Evolutionary conservation across 2,329 filamentous ascomycete genomes (phyloP).

Genomic region (Xylariales sp.): DNA sequence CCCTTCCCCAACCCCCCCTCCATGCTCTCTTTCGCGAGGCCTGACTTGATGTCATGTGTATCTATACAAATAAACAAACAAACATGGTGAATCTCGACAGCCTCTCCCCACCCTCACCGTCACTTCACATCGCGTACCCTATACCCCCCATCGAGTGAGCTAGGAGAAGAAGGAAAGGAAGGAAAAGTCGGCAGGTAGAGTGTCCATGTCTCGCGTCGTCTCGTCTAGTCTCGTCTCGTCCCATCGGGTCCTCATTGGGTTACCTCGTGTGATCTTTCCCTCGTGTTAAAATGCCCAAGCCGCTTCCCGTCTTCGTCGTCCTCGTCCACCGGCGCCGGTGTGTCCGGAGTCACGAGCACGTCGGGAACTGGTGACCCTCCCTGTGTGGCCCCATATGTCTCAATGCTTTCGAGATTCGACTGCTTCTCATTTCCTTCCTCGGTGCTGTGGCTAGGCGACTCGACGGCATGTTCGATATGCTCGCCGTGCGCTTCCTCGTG

Average conservation of each 20-base stretch:
- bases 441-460: constrained; percentile 29
- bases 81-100: constrained; percentile 10
- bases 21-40: constrained; percentile 3
- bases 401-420: constrained; percentile 41
- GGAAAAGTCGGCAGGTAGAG: constrained; percentile 14
- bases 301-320: constrained; percentile 56
- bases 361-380: constrained; percentile 53
- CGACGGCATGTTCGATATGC: constrained; percentile 50
- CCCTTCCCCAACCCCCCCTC: not conserved
- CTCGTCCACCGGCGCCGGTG: constrained; percentile 54
- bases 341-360: constrained; percentile 63
- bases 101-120: constrained; percentile 17
- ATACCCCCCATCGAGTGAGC: not conserved
- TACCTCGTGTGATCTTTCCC: constrained; percentile 51
- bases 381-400: constrained; percentile 37
- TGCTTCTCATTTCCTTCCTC: constrained; percentile 29
- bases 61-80: constrained; percentile 43
- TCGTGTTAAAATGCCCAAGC: constrained; percentile 55
- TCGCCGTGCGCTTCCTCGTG: constrained; percentile 48
- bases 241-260: constrained; percentile 45
- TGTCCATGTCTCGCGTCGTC: not conserved
- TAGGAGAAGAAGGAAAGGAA: constrained; percentile 15
- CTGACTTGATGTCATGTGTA: constrained; percentile 25
- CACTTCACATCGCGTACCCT: constrained; percentile 4
- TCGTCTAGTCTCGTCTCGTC: not conserved